Evolutionary conservation across 2,329 filamentous ascomycete genomes (phyloP).

Genomic region (Chlorencoelia australis): DNA sequence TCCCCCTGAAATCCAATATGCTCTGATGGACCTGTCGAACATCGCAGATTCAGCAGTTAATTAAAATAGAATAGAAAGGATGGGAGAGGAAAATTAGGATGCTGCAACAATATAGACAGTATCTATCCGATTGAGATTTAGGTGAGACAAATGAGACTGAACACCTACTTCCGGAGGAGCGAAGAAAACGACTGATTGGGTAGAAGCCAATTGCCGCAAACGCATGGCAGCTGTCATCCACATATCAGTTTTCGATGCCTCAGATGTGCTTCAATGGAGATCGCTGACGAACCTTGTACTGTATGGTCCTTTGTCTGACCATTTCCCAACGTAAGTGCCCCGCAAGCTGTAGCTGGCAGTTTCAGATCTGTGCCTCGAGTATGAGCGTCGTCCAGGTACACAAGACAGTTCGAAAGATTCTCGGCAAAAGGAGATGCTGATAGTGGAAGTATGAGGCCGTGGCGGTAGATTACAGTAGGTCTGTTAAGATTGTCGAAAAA

Average conservation of each 20-base stretch:
- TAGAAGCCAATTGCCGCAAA: slow-evolving; percentile 45
- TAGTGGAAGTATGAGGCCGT: slow-evolving; percentile 13
- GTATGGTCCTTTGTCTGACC: slow-evolving; percentile 32
- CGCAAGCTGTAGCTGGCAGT: slow-evolving; percentile 10
- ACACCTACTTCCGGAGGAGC: slow-evolving; percentile 24
- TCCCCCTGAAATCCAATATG: slow-evolving; percentile 39
- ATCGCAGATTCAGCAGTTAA: no score
- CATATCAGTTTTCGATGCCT: slow-evolving; percentile 9
- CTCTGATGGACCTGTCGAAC: slow-evolving; percentile 37
- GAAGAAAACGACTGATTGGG: slow-evolving; percentile 22
- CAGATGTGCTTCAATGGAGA: no score
- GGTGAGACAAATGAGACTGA: no score
- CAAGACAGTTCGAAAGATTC: slow-evolving; percentile 14
- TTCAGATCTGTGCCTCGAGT: slow-evolving; percentile 21
- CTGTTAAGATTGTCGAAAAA: slow-evolving; percentile 15
- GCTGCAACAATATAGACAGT: no score
- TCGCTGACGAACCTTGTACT: slow-evolving; percentile 35
- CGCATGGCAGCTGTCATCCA: slow-evolving; percentile 52
- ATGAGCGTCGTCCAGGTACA: slow-evolving; percentile 23
- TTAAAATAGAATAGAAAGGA: no score
- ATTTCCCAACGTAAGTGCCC: slow-evolving; percentile 19
- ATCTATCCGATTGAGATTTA: no score
- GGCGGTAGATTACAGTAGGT: slow-evolving; percentile 12
- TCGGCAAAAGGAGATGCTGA: slow-evolving; percentile 17
- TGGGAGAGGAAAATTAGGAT: no score